phyloP scores from a whole-genome alignment of 73 alveolate species.

The Paramecium biaurelia region DNA sequence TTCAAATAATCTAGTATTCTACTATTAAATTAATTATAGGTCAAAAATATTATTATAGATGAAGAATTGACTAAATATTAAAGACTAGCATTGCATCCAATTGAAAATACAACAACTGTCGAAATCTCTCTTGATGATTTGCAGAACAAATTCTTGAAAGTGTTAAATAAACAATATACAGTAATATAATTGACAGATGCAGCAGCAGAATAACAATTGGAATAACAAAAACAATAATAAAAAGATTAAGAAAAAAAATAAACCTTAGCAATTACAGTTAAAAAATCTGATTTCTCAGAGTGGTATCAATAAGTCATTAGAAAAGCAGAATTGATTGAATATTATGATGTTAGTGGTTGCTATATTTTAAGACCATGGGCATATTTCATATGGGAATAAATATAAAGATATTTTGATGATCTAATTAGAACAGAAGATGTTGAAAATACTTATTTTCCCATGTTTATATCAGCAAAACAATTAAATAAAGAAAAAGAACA shows the following conservation, averaged over 20 bases:
- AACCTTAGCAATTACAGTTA: constrained; percentile 84
- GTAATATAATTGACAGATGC: constrained; percentile 38
- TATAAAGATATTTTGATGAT: constrained; percentile 88
- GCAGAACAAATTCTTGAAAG: constrained; percentile 45
- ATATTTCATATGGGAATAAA: constrained; percentile 97
- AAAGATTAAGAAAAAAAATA: constrained; percentile 57
- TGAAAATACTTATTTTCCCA: constrained; percentile 97
- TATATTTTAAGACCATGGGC: constrained; percentile 98
- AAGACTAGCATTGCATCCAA: constrained; percentile 89
- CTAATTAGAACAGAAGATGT: constrained; percentile 91
- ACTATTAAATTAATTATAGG: not conserved
- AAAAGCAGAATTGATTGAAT: constrained; percentile 98
- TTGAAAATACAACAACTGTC: constrained; percentile 86
- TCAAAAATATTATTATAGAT: constrained; percentile 80
- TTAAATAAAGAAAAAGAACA: constrained; percentile 94
- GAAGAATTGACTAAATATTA: constrained; percentile 71
- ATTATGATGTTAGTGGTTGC: constrained; percentile 99
- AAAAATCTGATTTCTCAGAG: constrained; percentile 86
- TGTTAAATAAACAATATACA: not conserved
- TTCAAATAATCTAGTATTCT: constrained; percentile 74
- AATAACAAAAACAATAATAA: constrained; percentile 70
- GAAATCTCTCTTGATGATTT: constrained; percentile 79
- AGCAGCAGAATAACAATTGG: constrained; percentile 68
- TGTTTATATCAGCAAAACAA: constrained; percentile 97
- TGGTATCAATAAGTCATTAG: constrained; percentile 98